phyloP scores from a whole-genome alignment of 2,329 filamentous ascomycete species.

The Incumbomyces lentus region DNA sequence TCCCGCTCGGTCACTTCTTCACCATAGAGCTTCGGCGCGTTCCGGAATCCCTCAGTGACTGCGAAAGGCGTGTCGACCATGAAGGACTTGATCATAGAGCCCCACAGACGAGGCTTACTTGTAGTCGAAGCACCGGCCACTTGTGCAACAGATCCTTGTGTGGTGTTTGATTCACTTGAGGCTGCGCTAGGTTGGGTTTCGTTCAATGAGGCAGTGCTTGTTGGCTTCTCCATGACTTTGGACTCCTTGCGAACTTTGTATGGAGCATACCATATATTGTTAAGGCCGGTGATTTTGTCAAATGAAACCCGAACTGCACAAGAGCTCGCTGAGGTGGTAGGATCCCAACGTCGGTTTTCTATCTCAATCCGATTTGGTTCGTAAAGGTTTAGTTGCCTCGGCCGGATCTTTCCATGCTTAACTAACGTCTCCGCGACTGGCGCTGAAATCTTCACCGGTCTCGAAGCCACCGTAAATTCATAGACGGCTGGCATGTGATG shows the following conservation, averaged over 20 bases:
- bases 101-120: background rate
- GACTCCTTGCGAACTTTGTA: conserved; percentile 22
- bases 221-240: conserved; percentile 9
- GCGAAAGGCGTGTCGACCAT: conserved; percentile 32
- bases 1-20: conserved; percentile 34
- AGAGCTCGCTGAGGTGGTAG: conserved; percentile 23
- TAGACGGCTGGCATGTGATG: conserved; percentile 51
- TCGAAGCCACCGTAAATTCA: conserved; percentile 32
- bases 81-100: conserved; percentile 9
- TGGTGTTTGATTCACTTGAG: no score
- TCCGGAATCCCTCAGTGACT: conserved; percentile 42
- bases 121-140: no score
- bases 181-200: no score
- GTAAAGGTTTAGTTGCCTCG: conserved; percentile 16
- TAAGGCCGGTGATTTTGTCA: conserved; percentile 21
- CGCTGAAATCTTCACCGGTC: conserved; percentile 5
- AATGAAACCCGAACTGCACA: conserved; percentile 21
- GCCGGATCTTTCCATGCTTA: background rate
- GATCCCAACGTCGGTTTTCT: conserved; percentile 28
- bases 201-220: no score
- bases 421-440: conserved; percentile 8
- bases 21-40: conserved; percentile 42
- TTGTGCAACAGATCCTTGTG: no score
- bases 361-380: conserved; percentile 25
- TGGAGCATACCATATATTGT: conserved; percentile 20